phyloP scores from a whole-genome alignment of 208 protist species.

The Crithidia mellificae region DNA sequence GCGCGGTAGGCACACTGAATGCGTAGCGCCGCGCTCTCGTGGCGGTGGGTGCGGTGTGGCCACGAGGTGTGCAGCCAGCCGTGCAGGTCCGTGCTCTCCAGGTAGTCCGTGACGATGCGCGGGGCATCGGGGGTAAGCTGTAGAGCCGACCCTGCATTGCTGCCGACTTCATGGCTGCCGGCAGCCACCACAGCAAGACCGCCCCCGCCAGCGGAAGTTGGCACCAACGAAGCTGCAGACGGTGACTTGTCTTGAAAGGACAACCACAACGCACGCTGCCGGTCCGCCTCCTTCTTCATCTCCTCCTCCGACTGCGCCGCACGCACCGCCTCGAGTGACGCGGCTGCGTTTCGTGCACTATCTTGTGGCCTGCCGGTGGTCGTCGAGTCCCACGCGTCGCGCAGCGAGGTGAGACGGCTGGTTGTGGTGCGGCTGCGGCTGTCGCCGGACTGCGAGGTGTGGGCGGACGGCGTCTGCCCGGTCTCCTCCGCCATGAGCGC shows the following conservation, averaged over 20 bases:
- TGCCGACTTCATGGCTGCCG: not conserved
- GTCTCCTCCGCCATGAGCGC: slow-evolving; percentile 18
- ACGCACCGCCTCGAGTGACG: not conserved
- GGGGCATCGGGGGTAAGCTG: not conserved
- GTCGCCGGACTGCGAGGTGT: not conserved
- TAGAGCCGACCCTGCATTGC: not conserved
- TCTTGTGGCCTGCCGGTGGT: not conserved
- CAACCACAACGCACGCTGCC: slow-evolving; percentile 41
- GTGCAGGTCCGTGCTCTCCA: slow-evolving; percentile 43
- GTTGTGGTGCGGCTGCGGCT: not conserved
- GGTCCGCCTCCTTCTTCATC: slow-evolving; percentile 14
- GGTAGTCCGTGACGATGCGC: slow-evolving; percentile 50
- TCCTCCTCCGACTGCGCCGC: not conserved
- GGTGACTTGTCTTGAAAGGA: slow-evolving; percentile 25
- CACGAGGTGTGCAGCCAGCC: slow-evolving; percentile 70
- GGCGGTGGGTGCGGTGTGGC: slow-evolving; percentile 70
- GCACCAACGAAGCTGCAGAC: not conserved
- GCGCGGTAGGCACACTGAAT: slow-evolving; percentile 81
- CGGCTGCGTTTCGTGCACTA: not conserved
- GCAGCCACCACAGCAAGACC: no score
- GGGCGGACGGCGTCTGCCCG: not conserved
- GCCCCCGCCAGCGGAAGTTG: not conserved
- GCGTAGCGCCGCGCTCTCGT: slow-evolving; percentile 79
- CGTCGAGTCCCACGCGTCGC: not conserved
- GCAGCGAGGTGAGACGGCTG: not conserved